Base-by-base conservation (phyloP, 2,329 filamentous ascomycete genomes). In the Gliomastix tumulicola region DNA sequence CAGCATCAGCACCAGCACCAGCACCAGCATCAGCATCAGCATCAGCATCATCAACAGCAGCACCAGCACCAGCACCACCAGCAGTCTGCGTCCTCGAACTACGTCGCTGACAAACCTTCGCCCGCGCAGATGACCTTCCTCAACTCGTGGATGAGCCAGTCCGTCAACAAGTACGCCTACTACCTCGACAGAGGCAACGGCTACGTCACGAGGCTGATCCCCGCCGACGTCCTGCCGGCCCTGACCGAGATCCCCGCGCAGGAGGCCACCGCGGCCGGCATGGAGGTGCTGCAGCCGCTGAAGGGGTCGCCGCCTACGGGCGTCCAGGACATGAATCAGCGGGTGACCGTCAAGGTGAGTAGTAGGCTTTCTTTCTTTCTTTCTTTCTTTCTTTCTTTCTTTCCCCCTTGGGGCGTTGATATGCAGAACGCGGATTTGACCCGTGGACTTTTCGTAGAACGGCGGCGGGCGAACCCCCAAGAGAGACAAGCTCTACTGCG, bases 401-500 rank as follows among this genome's bases (percentile, higher is more conserved):
- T n/a, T n/a, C n/a, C n/a, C n/a, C n/a, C n/a, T n/a, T n/a, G n/a
- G n/a, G n/a, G n/a, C n/a, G n/a, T n/a, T n/a, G n/a, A n/a, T n/a
- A n/a, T n/a, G n/a, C n/a, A n/a, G n/a, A n/a, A n/a, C n/a, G n/a
- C n/a, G n/a, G n/a, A n/a, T n/a, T n/a, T n/a, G n/a, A n/a, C n/a
- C n/a, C n/a, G n/a, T n/a, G n/a, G n/a, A n/a, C n/a, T n/a, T n/a
- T n/a, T n/a, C n/a, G n/a, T n/a, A n/a, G n/a, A n/a, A n/a, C n/a
- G n/a, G n/a, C n/a, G n/a, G n/a, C n/a, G n/a, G n/a, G n/a, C n/a
- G n/a, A n/a, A n/a, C 51, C 6, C 57, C 60, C 6, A 76, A 74
- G 49, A 54, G 54, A 18, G 54, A 57, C 40, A 94, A 94, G 55
- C 65, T 83, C 18, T 94, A 84, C 58, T 95, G 88, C 60, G 86